Evolutionary conservation across 768 basidiomycete genomes (phyloP), one percentile per base, ranked within the genome.

Genomic region (Phanerochaete carnosa): DNA sequence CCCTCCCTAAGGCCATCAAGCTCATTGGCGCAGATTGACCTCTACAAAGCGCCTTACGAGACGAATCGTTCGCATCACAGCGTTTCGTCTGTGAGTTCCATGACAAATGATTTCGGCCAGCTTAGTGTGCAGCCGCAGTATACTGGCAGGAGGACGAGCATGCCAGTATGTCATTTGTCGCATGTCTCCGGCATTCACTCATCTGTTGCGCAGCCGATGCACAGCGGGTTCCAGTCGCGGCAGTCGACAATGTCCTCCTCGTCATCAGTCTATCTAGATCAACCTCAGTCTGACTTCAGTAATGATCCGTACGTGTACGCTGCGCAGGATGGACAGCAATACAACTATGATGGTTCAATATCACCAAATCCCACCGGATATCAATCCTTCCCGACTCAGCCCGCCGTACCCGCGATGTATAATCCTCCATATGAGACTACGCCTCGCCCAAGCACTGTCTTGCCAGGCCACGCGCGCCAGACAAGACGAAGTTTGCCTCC

Each of bases 1-100:
- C 80, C 87, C 3, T 83, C 86, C 6, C 68, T 92, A 35, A 77
- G 85, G 45, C 74, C 82, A 22, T 89, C 90, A 5, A 83, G 75
- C 64, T 87, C 89, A 23, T 74, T 83, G 49, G 83, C 83, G 11
- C 77, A 80, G 37, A 73, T 87, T 4, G 87, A 90, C 64, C 75
- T 92, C 22, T 94, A 94, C 68, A 82, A 83, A 37, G 84, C 90
- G 0, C 84, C 85, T 1, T 94, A 94, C 66, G 89, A 92, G 61
- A 81, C 80, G 53, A 75, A 78, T 37, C 77, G 73, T 1, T 66
- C 71, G 16, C 70, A 67, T 46, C 58, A 60, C 26, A 67, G 68
- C 25, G 66, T 63, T 19, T 69, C 79, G 16, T 75, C 80, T 1
- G 69, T 87, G 26, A 87, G 88, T 62, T 76, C 77, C 43, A 58